Conservation (phyloP, 768 basidiomycete species). For the Austroboletus festivus region DNA sequence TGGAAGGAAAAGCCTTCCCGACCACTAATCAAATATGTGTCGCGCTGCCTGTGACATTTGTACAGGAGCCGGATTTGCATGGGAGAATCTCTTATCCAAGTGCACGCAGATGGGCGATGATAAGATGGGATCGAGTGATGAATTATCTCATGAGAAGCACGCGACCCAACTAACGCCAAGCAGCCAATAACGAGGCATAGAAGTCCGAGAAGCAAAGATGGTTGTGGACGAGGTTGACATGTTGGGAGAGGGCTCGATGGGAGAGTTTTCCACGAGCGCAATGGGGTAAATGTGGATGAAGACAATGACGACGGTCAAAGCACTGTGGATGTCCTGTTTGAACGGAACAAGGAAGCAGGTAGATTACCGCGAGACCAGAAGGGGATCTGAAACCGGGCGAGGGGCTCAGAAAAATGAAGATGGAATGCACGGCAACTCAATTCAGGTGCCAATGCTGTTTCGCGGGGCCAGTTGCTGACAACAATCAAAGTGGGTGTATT, state of each 20-base stretch:
- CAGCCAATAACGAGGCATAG: conserved; percentile 15
- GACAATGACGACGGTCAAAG: neutral
- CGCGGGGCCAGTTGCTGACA: conserved; percentile 1
- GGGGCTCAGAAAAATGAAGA: no score
- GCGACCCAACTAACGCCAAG: conserved; percentile 8
- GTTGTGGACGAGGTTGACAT: conserved; percentile 22
- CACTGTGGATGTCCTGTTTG: neutral
- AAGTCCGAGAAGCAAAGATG: conserved; percentile 17
- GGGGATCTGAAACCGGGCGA: conserved; percentile 15
- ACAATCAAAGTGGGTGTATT: conserved; percentile 5
- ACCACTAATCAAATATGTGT: conserved; percentile 4
- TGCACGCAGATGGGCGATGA: neutral
- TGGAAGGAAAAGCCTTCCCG: conserved; percentile 19
- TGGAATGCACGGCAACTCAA: neutral
- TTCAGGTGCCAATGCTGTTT: conserved; percentile 2
- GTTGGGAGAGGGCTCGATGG: conserved; percentile 21
- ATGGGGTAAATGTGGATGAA: neutral
- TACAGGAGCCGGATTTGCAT: conserved; percentile 24
- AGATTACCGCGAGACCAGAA: neutral
- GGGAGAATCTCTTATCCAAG: conserved; percentile 18
- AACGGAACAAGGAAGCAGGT: conserved; percentile 3
- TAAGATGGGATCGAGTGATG: conserved; percentile 6
- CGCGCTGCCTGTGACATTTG: conserved; percentile 4
- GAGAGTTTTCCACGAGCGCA: conserved; percentile 1
- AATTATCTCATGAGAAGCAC: conserved; percentile 21